Evolutionary conservation across 306 rosid species (phyloP).

Genomic region (Dryas octopetala): DNA sequence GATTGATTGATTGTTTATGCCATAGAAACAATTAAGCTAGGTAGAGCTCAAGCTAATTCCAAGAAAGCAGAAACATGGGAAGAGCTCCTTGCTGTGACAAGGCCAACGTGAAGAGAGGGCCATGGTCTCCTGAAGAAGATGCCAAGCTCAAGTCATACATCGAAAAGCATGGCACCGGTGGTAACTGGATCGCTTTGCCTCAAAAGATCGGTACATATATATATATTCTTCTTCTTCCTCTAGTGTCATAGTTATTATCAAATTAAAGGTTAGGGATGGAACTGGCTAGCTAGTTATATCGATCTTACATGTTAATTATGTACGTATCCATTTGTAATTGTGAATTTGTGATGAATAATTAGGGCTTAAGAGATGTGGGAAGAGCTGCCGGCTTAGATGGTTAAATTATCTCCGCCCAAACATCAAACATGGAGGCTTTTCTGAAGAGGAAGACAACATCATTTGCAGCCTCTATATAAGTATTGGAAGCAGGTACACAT

Average conservation of each 20-base stretch:
- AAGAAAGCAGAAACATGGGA: conserved; percentile 51
- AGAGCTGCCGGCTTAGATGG: conserved; percentile 92
- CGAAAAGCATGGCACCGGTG: conserved; percentile 77
- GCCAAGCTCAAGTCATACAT: conserved; percentile 80
- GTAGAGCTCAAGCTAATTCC: neutral
- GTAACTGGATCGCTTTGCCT: conserved; percentile 94
- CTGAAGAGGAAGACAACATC: conserved; percentile 86
- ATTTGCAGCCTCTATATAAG: conserved; percentile 81
- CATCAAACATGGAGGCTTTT: conserved; percentile 81
- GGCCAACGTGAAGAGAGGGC: conserved; percentile 96
- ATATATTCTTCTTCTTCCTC: neutral
- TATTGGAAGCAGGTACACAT: conserved; percentile 83
- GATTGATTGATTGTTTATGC: neutral
- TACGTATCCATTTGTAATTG: neutral
- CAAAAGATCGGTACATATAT: conserved; percentile 60
- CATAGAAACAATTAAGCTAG: conserved; percentile 5
- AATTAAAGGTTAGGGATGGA: neutral
- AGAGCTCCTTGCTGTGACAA: conserved; percentile 99
- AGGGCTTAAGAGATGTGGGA: conserved; percentile 90
- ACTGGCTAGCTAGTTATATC: no score
- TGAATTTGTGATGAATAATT: conserved; percentile 17
- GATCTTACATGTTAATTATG: no score
- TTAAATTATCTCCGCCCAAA: conserved; percentile 91
- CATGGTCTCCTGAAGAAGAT: conserved; percentile 94
- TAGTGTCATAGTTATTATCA: neutral